A percentile compares a stretch with the other conserved stretches of the same genome.
These are phyloP conservation scores for Ophiostoma montium DNA, from an alignment of 2,329 filamentous ascomycete genomes.

Conservation along the genomic window DNA sequence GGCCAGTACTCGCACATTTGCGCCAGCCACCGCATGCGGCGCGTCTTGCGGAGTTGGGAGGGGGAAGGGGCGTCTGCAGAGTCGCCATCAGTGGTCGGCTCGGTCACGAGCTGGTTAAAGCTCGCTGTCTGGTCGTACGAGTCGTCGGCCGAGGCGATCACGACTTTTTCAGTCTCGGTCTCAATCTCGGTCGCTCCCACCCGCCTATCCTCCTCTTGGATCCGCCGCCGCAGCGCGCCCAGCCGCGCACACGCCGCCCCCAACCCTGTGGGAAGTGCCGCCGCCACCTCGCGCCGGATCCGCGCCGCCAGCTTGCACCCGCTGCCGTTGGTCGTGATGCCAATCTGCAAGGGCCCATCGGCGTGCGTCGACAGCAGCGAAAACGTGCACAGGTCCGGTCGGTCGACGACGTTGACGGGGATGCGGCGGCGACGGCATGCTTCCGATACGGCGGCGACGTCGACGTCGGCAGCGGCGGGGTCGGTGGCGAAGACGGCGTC, in stretches of 20 bases:
- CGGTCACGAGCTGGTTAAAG: constrained; percentile 65
- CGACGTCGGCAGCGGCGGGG: not conserved
- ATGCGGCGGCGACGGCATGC: constrained; percentile 71
- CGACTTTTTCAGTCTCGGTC: constrained; percentile 20
- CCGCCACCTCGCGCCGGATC: constrained; percentile 75
- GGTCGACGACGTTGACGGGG: constrained; percentile 84
- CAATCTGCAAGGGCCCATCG: constrained; percentile 85
- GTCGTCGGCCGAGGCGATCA: constrained; percentile 27
- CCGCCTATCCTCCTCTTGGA: constrained; percentile 30
- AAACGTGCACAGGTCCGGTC: constrained; percentile 76
- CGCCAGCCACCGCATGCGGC: constrained; percentile 81
- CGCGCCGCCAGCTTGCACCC: constrained; percentile 88
- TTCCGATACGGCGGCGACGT: constrained; percentile 39
- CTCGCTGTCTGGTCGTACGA: constrained; percentile 60
- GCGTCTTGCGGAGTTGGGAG: constrained; percentile 48
- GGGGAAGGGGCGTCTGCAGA: constrained; percentile 18
- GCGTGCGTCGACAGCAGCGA: constrained; percentile 76
- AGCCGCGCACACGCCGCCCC: constrained; percentile 65
- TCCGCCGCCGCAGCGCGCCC: constrained; percentile 54
- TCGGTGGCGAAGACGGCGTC: constrained; percentile 87
- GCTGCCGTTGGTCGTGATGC: constrained; percentile 86
- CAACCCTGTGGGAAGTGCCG: constrained; percentile 60
- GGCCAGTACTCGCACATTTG: constrained; percentile 99
- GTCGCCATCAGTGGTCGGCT: too few relatives aligned
- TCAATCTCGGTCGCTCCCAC: not conserved